Percentiles rank a stretch among this genome's conserved stretches.
These are phyloP conservation scores for Arthrobotrys sphaeroides DNA, from an alignment of 2,329 filamentous ascomycete genomes.

Conservation along the genomic window DNA sequence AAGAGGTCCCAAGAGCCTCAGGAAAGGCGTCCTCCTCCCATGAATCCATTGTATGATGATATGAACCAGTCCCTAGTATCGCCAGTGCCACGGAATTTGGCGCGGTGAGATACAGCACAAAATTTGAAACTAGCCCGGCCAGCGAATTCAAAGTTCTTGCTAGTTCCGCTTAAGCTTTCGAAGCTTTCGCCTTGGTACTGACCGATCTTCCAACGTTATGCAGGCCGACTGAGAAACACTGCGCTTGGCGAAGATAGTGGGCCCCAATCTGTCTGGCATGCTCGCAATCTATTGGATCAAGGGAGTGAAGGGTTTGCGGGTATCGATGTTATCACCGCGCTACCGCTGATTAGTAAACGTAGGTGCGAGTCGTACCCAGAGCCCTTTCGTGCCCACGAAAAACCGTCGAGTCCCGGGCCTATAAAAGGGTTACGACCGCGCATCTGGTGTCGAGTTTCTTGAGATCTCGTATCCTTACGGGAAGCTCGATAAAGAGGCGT, in stretches of 20 bases:
- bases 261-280: slow-evolving; percentile 25
- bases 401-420: background rate
- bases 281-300: slow-evolving; percentile 19
- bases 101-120: too few species aligned
- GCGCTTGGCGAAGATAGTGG: slow-evolving; percentile 37
- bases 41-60: too few species aligned
- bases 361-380: background rate
- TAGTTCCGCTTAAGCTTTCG: background rate
- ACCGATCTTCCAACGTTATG: slow-evolving; percentile 11
- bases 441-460: background rate
- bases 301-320: slow-evolving; percentile 3
- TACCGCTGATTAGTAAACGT: slow-evolving; percentile 39
- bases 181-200: background rate
- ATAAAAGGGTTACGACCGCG: slow-evolving; percentile 20
- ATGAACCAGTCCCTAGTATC: background rate
- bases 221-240: slow-evolving; percentile 22
- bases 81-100: background rate
- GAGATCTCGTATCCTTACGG: background rate
- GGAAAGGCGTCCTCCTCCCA: too few species aligned
- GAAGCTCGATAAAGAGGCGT: background rate
- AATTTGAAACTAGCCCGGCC: too few species aligned
- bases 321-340: slow-evolving; percentile 16
- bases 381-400: background rate
- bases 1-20: background rate
- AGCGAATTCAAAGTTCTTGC: background rate